These are phyloP conservation scores for Gynostemma pentaphyllum DNA, from an alignment of 306 rosid species.

Conservation along the genomic window DNA sequence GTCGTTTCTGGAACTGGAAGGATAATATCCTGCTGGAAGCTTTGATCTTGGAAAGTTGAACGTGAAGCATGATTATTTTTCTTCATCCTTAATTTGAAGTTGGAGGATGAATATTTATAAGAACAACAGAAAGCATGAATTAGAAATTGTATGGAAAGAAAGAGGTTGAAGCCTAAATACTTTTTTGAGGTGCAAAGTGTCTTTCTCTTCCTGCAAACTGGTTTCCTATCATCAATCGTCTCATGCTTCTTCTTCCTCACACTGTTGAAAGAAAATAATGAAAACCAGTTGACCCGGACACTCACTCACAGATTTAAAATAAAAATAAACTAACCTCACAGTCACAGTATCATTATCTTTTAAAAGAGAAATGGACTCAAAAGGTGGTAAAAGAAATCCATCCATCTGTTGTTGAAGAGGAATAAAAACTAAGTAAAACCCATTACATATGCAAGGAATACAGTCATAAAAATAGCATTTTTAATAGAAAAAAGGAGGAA, in stretches of 20 bases:
- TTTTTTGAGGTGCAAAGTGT: conserved; percentile 48
- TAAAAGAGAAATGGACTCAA: conserved; percentile 66
- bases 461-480: no score
- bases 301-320: no score
- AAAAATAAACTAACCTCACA: conserved; percentile 47
- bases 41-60: conserved; percentile 24
- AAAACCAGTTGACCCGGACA: no score
- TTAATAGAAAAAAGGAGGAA: no score
- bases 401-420: conserved; percentile 78
- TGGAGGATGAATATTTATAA: background rate
- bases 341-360: conserved; percentile 73
- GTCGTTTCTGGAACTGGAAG: conserved; percentile 20
- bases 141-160: background rate
- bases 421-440: background rate
- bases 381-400: conserved; percentile 77
- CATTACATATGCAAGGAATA: background rate
- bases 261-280: conserved; percentile 23
- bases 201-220: conserved; percentile 57
- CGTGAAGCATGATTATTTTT: conserved; percentile 36
- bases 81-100: conserved; percentile 46
- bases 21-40: conserved; percentile 7
- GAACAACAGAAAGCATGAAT: background rate
- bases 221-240: conserved; percentile 14
- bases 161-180: conserved; percentile 21
- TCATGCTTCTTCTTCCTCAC: conserved; percentile 39